Evolutionary conservation across 345 rosid genomes (phyloP), one percentile per base, ranked within the genome.

Genomic region (Moricandia arvensis): DNA sequence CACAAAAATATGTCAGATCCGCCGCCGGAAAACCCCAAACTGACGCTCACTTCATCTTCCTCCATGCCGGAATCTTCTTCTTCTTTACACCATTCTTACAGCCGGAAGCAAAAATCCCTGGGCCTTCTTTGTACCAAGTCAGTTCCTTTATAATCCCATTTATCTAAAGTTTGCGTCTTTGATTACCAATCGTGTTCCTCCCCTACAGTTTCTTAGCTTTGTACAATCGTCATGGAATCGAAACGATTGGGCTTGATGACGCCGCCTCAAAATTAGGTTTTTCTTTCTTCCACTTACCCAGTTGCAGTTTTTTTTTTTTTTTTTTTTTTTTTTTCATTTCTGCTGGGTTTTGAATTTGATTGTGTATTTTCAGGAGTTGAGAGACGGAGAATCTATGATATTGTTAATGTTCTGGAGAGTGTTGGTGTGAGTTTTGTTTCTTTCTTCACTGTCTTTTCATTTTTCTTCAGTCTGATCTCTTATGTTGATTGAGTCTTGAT

Each of bases 91-190:
- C 85, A 83, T 41, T 47, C 82, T 5, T 93, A 93, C 45, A 89
- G 93, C 74, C 83, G 97, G 21, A 93, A 93, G 70, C 89, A 91
- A 83, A 93, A 93, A 72, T 93, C 98, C 30, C 91, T 93, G 8
- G 96, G 97, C 18, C 97, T 93, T 43, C 83, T 93, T 6, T 93
- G 97, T 77, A 85, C 98, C 59, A 93, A 91, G 98, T 91, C 79
- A 1, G 72, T 69, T 4, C 9, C 35, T 58, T 58, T 24, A 0
- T 12, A 12, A 7, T 54, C 53, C 47, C 16, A 9, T 61, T 16
- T 55, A n/a, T 27, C 7, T 26, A 18, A 17, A 45, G 17, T 16
- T 37, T 45, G 75, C 18, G 16, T 58, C 29, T 26, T 55, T 69
- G 51, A 55, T 64, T 15, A 8, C 0, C 34, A 17, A 6, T 31